Evolutionary conservation across 2,329 filamentous ascomycete genomes (phyloP), one percentile per base, ranked within the genome.

Genomic region (Didymella glomerata): DNA sequence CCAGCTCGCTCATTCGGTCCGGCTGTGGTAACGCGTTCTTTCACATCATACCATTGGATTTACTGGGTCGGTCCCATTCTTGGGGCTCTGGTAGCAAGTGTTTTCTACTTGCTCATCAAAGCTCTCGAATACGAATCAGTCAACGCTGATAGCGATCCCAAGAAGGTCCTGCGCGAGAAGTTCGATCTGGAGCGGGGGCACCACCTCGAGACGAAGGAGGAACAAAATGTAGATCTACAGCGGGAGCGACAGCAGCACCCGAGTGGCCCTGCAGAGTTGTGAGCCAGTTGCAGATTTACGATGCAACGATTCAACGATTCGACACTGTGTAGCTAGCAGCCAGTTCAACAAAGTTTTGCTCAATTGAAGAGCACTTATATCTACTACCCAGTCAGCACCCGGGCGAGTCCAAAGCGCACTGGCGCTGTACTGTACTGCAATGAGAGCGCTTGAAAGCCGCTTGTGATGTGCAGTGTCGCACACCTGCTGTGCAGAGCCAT

Each of bases 71-170:
- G 45, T 11, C 50, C 51, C 4, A 38, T 48, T n/a, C 41, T 57
- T 8, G 48, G 57, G 22, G 66, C 66, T 9, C 64, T 81, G 10
- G 66, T 84, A 2, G 82, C 83, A 0, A 78, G 79, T 1, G 78
- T 71, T 4, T 83, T 84, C 66, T 85, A 81, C 57, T 70, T 71
- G 50, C 73, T 83, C 56, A 76, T 85, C 59, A 79, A 79, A 64
- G 70, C 73, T 42, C 61, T 73, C 27, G 67, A 73, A 44, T 75
- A 75, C 54, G 68, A 74, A 58, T 64, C 68, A 46, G 70, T 68
- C 27, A 74, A 76, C 57, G 68, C 68, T 13, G 68, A 67, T 11
- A 68, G 70, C 45, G 73, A 75, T 51, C 61, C 61, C 10, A 60
- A 60, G 42, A 36, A 52, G n/a, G 52, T 40, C 5, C 52, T 56